A percentile compares a stretch with the other conserved stretches of the same genome.
Conservation (phyloP, 192 early-diverging fungal genomes). For the Backusella mclennaniae region DNA sequence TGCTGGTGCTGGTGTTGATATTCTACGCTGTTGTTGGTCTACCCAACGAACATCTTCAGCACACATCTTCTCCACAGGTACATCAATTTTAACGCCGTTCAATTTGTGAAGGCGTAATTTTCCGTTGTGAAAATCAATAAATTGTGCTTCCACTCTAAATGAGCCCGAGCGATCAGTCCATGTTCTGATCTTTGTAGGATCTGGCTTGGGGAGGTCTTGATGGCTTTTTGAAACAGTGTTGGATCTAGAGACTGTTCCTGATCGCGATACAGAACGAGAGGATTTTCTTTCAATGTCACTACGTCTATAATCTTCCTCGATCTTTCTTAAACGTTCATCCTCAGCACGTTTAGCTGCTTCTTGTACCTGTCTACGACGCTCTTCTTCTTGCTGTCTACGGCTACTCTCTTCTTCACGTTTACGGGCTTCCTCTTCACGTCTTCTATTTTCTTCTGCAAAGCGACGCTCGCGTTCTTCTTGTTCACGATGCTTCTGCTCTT, state of each 20-base stretch:
- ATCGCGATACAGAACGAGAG: not conserved
- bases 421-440: constrained; percentile 31
- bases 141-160: constrained; percentile 92
- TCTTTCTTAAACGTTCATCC: constrained; percentile 13
- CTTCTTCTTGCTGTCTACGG: constrained; percentile 34
- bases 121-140: constrained; percentile 70
- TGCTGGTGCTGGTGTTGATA: not conserved
- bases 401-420: not conserved
- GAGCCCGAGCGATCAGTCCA: constrained; percentile 93
- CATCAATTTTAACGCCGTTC: constrained; percentile 93
- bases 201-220: constrained; percentile 27
- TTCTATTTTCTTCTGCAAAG: constrained; percentile 14
- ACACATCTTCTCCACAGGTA: constrained; percentile 86
- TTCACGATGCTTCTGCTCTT: not conserved
- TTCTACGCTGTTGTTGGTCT: constrained; percentile 21
- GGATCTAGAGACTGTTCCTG: not conserved
- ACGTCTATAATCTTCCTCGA: constrained; percentile 34
- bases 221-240: not conserved
- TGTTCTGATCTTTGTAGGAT: constrained; percentile 50
- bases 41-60: constrained; percentile 52
- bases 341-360: constrained; percentile 28
- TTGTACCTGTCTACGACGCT: constrained; percentile 35
- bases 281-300: constrained; percentile 26
- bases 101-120: constrained; percentile 91
- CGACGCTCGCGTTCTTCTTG: constrained; percentile 11